Percentiles rank a stretch among this genome's conserved stretches.
Evolutionary conservation across 495 filamentous ascomycete species (phyloP).

Genomic region (Penicillium coffeae): DNA sequence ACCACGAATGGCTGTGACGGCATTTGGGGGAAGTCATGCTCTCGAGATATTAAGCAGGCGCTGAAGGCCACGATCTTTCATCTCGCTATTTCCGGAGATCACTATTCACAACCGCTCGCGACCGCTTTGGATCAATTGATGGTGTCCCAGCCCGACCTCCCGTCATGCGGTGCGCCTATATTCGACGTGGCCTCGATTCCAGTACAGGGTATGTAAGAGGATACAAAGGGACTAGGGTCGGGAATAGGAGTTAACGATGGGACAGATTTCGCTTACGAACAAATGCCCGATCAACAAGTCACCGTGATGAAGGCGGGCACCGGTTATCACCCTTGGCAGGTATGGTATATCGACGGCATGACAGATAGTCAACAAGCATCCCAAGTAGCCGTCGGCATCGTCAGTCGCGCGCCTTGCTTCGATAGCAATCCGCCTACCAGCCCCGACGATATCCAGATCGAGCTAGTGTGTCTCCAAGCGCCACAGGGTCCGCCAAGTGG

Average conservation of each 20-base stretch:
- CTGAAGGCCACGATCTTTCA: constrained; percentile 27
- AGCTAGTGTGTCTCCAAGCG: constrained; percentile 40
- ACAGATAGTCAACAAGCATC: constrained; percentile 32
- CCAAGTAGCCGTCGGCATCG: constrained; percentile 41
- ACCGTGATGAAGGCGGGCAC: constrained; percentile 30
- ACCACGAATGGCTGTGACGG: constrained; percentile 41
- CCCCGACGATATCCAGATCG: constrained; percentile 34
- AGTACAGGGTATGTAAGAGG: constrained; percentile 28
- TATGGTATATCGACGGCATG: constrained; percentile 40
- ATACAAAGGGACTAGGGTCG: neutral
- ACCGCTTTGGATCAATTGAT: constrained; percentile 30
- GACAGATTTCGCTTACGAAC: constrained; percentile 36
- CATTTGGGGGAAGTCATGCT: constrained; percentile 38
- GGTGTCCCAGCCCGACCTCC: constrained; percentile 16
- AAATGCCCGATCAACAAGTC: constrained; percentile 22
- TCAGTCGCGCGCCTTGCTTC: constrained; percentile 35
- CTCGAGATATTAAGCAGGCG: constrained; percentile 28
- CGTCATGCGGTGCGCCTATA: constrained; percentile 29
- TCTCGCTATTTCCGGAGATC: constrained; percentile 24
- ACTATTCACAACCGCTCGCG: constrained; percentile 31
- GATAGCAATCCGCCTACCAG: constrained; percentile 19
- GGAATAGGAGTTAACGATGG: neutral
- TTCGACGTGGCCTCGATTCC: constrained; percentile 38
- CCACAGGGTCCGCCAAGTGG: constrained; percentile 29
- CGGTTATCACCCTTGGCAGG: constrained; percentile 33